Conservation (phyloP, 305 asterid genomes). For the Stenogyne calaminthoides region DNA sequence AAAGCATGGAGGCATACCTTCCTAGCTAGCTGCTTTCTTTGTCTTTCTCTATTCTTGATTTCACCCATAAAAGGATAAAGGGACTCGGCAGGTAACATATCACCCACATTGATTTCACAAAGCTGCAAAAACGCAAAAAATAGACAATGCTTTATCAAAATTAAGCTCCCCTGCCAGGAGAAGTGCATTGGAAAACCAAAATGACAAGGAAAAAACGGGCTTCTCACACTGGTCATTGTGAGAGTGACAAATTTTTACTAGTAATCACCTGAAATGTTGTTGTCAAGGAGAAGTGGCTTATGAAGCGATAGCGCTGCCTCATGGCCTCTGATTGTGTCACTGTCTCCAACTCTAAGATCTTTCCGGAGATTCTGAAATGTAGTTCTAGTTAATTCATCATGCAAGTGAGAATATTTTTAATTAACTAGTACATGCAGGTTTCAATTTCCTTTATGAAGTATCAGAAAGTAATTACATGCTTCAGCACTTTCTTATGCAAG, state of each 20-base stretch:
- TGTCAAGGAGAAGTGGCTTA: slow-evolving; percentile 95
- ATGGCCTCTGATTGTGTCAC: slow-evolving; percentile 86
- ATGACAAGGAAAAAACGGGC: not conserved
- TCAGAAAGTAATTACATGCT: not conserved
- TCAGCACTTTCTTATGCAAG: not conserved
- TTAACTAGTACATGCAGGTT: not conserved
- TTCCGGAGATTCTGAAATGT: slow-evolving; percentile 76
- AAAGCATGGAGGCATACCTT: slow-evolving; percentile 57
- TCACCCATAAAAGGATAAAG: slow-evolving; percentile 91
- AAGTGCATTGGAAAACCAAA: not conserved
- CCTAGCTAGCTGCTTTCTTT: slow-evolving; percentile 74
- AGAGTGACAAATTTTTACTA: not conserved
- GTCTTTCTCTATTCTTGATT: slow-evolving; percentile 87
- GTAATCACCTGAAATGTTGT: slow-evolving; percentile 81
- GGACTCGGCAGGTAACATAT: slow-evolving; percentile 64
- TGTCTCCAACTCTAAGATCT: slow-evolving; percentile 80
- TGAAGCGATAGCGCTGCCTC: slow-evolving; percentile 89
- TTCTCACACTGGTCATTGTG: slow-evolving; percentile 9
- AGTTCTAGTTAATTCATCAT: slow-evolving; percentile 28
- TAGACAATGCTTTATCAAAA: slow-evolving; percentile 22
- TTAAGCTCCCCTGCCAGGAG: slow-evolving; percentile 6
- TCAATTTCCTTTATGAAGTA: not conserved
- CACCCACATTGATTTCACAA: slow-evolving; percentile 82
- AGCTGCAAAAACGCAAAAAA: slow-evolving; percentile 52
- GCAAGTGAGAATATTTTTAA: slow-evolving; percentile 2